Evolutionary conservation across 441 rosid genomes (phyloP).

Genomic region (Pelargonium citronellum): DNA sequence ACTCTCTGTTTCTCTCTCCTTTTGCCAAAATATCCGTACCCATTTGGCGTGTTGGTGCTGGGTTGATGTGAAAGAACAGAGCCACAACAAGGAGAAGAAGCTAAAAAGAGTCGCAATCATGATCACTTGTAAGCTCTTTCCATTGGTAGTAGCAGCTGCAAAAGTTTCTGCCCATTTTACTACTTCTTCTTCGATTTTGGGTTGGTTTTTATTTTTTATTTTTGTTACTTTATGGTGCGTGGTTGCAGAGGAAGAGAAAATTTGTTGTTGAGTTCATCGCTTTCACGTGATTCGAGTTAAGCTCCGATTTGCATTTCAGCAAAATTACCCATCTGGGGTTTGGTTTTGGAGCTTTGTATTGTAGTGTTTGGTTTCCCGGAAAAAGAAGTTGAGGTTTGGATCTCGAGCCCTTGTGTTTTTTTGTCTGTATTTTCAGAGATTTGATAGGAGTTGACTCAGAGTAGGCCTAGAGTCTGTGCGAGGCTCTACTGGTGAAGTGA

Average conservation of each 20-base stretch:
- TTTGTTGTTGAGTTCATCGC: not conserved
- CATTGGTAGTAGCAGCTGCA: too few species aligned
- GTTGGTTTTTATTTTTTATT: too few species aligned
- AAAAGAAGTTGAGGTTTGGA: not conserved
- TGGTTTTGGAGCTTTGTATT: not conserved
- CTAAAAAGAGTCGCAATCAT: too few species aligned
- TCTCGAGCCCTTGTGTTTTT: not conserved
- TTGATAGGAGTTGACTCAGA: not conserved
- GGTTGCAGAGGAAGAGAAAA: slow-evolving; percentile 1
- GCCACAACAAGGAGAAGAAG: too few species aligned
- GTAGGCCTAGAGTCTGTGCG: not conserved
- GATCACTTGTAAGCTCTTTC: too few species aligned
- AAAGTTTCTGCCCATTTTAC: too few species aligned
- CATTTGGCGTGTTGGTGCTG: not conserved
- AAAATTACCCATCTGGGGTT: slow-evolving; percentile 2
- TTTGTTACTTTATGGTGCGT: too few species aligned
- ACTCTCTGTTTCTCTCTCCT: not conserved
- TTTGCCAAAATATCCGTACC: not conserved
- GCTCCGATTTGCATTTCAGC: not conserved
- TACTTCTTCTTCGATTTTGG: too few species aligned
- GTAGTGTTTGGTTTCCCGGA: not conserved
- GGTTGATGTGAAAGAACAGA: not conserved
- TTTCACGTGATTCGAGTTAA: not conserved
- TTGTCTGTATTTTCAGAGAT: not conserved
- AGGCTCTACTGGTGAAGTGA: too few species aligned